Percentiles rank a stretch among this genome's conserved stretches.
phyloP scores from a whole-genome alignment of 345 rosid genomes.

The Brassica juncea region DNA sequence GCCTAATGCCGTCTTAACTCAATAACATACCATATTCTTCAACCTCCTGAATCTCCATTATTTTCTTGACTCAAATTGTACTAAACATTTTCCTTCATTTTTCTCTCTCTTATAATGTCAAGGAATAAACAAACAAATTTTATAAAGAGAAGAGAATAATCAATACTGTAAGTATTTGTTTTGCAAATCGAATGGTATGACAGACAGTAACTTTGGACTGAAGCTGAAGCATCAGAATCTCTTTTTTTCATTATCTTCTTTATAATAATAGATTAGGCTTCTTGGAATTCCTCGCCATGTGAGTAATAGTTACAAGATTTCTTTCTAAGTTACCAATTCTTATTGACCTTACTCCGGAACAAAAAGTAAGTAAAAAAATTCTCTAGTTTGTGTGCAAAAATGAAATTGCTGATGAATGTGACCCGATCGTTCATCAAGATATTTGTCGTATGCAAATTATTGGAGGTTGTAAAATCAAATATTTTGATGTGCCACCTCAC shows the following conservation, averaged over 20 bases:
- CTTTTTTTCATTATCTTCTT: background rate
- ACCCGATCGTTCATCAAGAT: background rate
- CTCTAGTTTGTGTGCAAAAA: background rate
- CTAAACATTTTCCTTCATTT: background rate
- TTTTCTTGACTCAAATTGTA: background rate
- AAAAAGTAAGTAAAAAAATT: background rate
- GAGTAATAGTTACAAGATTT: constrained; percentile 13
- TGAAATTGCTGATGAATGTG: background rate
- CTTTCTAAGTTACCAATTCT: constrained; percentile 8
- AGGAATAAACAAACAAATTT: background rate
- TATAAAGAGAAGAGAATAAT: background rate
- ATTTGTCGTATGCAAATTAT: background rate
- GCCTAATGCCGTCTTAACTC: constrained; percentile 8
- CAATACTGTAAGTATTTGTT: background rate
- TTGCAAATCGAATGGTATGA: background rate
- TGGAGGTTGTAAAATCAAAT: background rate
- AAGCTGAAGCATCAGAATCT: constrained; percentile 24
- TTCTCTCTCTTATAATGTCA: background rate
- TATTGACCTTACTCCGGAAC: constrained; percentile 3
- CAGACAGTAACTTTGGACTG: constrained; percentile 19
- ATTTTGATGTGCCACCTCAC: background rate
- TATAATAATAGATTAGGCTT: background rate
- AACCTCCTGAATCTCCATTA: background rate
- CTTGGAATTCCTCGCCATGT: background rate
- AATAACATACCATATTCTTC: constrained; percentile 12